Percentiles rank a stretch among this genome's conserved stretches.
Conservation (phyloP, 805 yeast species). For the Metschnikowia chrysomelidarum region DNA sequence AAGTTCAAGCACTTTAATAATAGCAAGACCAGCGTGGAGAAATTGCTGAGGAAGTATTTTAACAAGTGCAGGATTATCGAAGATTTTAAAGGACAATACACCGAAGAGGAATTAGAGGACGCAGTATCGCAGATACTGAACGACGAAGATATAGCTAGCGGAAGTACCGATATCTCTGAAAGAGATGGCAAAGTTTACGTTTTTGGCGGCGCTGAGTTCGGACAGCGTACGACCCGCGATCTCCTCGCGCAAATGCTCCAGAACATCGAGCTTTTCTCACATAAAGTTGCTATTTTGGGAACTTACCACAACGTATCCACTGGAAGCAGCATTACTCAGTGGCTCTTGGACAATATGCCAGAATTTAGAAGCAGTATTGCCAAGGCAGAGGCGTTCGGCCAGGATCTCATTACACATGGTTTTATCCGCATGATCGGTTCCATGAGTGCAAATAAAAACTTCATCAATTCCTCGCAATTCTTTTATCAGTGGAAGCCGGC, state of each 20-base stretch:
- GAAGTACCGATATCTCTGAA: conserved; percentile 25
- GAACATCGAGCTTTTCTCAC: conserved; percentile 49
- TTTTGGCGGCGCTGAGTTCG: conserved; percentile 34
- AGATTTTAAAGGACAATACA: conserved; percentile 51
- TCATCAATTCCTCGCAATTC: conserved; percentile 73
- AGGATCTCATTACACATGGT: conserved; percentile 60
- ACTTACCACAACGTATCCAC: conserved; percentile 59
- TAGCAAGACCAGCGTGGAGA: conserved; percentile 47
- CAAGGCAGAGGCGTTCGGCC: conserved; percentile 71
- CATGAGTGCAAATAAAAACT: conserved; percentile 46
- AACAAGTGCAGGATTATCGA: conserved; percentile 75
- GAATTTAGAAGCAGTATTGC: conserved; percentile 47
- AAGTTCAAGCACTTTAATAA: conserved; percentile 53
- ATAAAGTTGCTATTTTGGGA: conserved; percentile 68
- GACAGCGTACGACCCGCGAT: conserved; percentile 29
- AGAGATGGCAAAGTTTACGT: conserved; percentile 20
- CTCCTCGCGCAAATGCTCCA: conserved; percentile 35
- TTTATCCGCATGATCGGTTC: conserved; percentile 65
- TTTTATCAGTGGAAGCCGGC: conserved; percentile 78
- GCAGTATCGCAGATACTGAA: conserved; percentile 5
- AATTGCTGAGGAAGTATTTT: conserved; percentile 66
- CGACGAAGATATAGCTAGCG: conserved; percentile 12
- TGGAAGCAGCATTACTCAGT: conserved; percentile 59
- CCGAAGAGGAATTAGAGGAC: conserved; percentile 43
- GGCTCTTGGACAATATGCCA: conserved; percentile 50